Conservation (phyloP, 2,329 filamentous ascomycete species). For the Penicillium sumatraense region DNA sequence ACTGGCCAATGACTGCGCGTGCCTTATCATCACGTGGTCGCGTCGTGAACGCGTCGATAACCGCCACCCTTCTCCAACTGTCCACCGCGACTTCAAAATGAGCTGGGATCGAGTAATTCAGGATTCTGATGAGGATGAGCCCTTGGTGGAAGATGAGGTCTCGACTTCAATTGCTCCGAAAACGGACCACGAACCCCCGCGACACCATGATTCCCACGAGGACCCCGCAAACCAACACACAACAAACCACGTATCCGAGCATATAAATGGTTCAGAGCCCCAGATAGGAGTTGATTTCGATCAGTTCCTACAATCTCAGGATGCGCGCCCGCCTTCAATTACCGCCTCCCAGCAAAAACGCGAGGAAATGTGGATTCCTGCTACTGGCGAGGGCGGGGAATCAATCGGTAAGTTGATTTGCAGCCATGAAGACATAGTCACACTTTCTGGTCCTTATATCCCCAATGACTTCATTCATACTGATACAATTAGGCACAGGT, state of each 20-base stretch:
- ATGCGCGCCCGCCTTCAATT: constrained; percentile 12
- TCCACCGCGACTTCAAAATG: constrained; percentile 33
- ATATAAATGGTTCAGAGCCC: constrained; percentile 16
- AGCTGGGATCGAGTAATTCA: constrained; percentile 44
- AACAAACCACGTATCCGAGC: constrained; percentile 11
- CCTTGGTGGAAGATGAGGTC: constrained; percentile 33
- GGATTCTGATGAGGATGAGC: constrained; percentile 50
- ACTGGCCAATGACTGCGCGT: not conserved
- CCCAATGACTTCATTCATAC: not conserved
- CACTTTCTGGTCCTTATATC: not conserved
- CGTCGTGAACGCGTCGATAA: constrained; percentile 16
- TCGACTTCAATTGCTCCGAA: constrained; percentile 24
- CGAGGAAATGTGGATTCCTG: constrained; percentile 42
- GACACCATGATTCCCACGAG: constrained; percentile 15
- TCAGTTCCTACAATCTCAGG: constrained; percentile 41
- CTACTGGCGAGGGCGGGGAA: constrained; percentile 25
- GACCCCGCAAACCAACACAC: constrained; percentile 9
- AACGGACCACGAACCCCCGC: constrained; percentile 20
- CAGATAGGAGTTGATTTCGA: constrained; percentile 43
- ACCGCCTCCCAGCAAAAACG: constrained; percentile 40
- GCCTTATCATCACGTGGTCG: constrained; percentile 10
- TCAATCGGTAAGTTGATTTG: constrained; percentile 34
- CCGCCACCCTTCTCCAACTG: not conserved
- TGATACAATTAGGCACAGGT: constrained; percentile 22
- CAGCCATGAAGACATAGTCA: not conserved